These are phyloP conservation scores for Phytopythium cucurbitacearum DNA, from an alignment of 352 stramenopile genomes.

Conservation along the genomic window DNA sequence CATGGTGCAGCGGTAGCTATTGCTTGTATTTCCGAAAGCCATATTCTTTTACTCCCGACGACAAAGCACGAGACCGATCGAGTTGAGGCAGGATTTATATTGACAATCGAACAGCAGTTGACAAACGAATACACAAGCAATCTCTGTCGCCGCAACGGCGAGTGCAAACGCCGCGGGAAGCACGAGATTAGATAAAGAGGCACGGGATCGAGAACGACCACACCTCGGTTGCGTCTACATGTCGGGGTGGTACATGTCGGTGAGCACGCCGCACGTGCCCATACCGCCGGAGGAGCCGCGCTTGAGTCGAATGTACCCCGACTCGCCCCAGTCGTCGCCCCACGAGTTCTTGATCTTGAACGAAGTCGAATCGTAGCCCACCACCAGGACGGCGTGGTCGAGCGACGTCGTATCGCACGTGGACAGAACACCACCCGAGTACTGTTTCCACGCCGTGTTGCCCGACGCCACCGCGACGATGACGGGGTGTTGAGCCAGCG, in stretches of 20 bases:
- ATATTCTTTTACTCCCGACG: too few relatives aligned
- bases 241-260: slow-evolving; percentile 46
- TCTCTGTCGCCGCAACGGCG: neutral
- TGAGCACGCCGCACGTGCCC: slow-evolving; percentile 48
- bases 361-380: slow-evolving; percentile 89
- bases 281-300: slow-evolving; percentile 53
- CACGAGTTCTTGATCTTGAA: slow-evolving; percentile 99
- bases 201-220: neutral
- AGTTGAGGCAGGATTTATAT: too few relatives aligned
- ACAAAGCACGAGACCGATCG: too few relatives aligned
- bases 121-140: neutral
- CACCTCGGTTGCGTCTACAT: slow-evolving; percentile 13
- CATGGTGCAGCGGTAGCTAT: too few relatives aligned
- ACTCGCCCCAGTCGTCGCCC: slow-evolving; percentile 93
- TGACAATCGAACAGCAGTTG: too few relatives aligned
- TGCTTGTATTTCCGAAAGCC: too few relatives aligned
- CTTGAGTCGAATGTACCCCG: slow-evolving; percentile 91
- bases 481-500: slow-evolving; percentile 92
- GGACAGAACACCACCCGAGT: slow-evolving; percentile 89
- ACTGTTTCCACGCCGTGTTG: slow-evolving; percentile 95
- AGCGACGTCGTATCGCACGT: slow-evolving; percentile 73
- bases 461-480: slow-evolving; percentile 92
- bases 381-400: slow-evolving; percentile 95
- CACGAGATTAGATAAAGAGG: slow-evolving; percentile 6
- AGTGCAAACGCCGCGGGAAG: neutral